Conservation (phyloP, 2,329 filamentous ascomycete species). For the Stachybotrys elegans region DNA sequence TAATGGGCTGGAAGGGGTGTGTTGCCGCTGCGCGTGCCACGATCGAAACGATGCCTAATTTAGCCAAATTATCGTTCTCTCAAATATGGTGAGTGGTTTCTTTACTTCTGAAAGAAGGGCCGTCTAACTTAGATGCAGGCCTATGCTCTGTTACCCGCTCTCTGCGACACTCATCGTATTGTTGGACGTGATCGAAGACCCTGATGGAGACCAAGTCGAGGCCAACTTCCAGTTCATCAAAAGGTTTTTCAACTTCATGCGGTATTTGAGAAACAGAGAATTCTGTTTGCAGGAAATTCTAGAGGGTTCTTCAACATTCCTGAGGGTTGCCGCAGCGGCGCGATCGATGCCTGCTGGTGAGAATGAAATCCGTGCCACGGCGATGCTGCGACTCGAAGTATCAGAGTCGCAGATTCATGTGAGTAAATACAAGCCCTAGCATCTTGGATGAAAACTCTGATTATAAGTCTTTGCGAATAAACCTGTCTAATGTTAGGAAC, state of each 20-base stretch:
- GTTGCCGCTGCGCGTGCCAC: not conserved
- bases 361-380: not conserved
- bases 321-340: not conserved
- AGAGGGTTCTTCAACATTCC: not conserved
- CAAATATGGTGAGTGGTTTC: not conserved
- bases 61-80: not conserved
- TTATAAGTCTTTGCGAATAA: not conserved
- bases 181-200: not conserved
- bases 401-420: not conserved
- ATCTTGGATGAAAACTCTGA: not conserved
- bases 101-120: not conserved
- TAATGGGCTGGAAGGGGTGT: not conserved
- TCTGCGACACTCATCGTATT: not conserved
- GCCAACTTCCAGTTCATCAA: not conserved
- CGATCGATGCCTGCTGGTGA: not conserved
- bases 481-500: not conserved
- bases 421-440: not conserved
- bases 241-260: not conserved
- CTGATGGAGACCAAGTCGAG: not conserved
- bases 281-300: not conserved
- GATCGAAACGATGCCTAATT: not conserved
- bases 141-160: not conserved
- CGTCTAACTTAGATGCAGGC: not conserved
- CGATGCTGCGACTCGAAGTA: not conserved
- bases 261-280: not conserved